A percentile compares a stretch with the other conserved stretches of the same genome.
phyloP scores from a whole-genome alignment of 2,329 filamentous ascomycete genomes.

The Albifimbria verrucaria region DNA sequence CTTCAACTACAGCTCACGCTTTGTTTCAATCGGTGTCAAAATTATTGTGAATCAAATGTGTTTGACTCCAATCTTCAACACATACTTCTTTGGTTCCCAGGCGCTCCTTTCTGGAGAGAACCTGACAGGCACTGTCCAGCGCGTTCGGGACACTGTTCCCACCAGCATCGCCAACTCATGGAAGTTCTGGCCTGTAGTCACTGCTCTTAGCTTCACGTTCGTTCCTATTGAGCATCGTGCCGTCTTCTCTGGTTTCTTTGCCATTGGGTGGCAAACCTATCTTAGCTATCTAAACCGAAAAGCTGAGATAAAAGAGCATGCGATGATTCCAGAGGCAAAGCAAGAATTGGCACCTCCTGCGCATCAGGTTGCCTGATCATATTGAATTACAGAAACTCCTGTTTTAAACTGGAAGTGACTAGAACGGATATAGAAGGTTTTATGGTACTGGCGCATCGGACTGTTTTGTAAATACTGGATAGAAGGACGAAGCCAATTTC shows the following conservation, averaged over 20 bases:
- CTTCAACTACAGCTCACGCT: conserved; percentile 79
- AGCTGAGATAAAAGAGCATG: conserved; percentile 48
- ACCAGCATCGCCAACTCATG: conserved; percentile 72
- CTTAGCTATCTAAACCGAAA: conserved; percentile 73
- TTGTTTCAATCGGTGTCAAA: conserved; percentile 70
- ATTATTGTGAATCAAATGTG: conserved; percentile 74
- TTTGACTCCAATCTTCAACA: conserved; percentile 82
- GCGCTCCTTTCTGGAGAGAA: conserved; percentile 69
- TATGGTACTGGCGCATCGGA: too few relatives aligned
- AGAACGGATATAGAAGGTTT: too few relatives aligned
- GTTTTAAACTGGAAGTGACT: too few relatives aligned
- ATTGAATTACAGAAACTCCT: too few relatives aligned
- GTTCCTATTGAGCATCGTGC: conserved; percentile 75
- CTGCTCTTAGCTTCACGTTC: conserved; percentile 83
- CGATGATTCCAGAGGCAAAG: too few relatives aligned
- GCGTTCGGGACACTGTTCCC: conserved; percentile 73
- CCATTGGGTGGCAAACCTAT: conserved; percentile 92
- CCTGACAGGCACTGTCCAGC: conserved; percentile 61
- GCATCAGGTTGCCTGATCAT: too few relatives aligned
- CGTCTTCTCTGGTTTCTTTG: conserved; percentile 74
- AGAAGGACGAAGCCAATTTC: too few relatives aligned
- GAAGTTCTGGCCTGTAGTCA: conserved; percentile 87
- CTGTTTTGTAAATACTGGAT: too few relatives aligned
- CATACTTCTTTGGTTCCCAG: conserved; percentile 80
- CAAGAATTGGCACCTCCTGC: background rate